Conservation (phyloP, 1,284 basidiomycete species). For the Macrocystidia cucumis region DNA sequence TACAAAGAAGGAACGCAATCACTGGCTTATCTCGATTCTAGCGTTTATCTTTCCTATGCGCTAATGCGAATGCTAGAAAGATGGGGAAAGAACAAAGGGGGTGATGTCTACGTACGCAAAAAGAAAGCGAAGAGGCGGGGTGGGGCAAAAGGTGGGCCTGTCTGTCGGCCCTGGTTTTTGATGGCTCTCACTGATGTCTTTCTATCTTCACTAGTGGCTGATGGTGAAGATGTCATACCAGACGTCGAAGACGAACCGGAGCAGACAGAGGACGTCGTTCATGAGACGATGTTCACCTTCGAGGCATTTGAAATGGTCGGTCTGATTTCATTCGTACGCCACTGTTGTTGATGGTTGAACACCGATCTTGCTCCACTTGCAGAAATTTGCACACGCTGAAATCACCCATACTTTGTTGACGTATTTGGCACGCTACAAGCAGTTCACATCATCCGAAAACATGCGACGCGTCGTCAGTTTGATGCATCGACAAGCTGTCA, state of each 20-base stretch:
- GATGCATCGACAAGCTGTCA: constrained; percentile 84
- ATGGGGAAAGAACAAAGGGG: constrained; percentile 66
- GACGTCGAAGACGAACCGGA: constrained; percentile 63
- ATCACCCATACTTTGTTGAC: constrained; percentile 76
- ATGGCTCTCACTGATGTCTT: constrained; percentile 4
- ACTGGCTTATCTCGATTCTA: constrained; percentile 75
- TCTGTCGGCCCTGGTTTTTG: constrained; percentile 9
- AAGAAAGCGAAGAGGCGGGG: constrained; percentile 46
- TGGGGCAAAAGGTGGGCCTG: constrained; percentile 40
- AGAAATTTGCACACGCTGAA: constrained; percentile 83
- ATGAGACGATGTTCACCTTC: constrained; percentile 87
- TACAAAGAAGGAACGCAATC: constrained; percentile 74
- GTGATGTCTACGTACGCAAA: constrained; percentile 72
- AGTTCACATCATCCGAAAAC: constrained; percentile 71
- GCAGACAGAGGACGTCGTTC: constrained; percentile 54
- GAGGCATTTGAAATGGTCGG: constrained; percentile 81
- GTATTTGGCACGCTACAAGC: constrained; percentile 77
- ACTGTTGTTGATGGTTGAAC: too few species aligned
- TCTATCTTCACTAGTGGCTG: constrained; percentile 21
- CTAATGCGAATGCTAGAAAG: constrained; percentile 83
- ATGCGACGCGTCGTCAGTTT: constrained; percentile 84
- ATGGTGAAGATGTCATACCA: constrained; percentile 52
- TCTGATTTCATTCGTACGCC: constrained; percentile 9
- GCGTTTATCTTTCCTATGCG: constrained; percentile 76
- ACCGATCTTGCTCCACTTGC: constrained; percentile 3